Percentiles rank a stretch among this genome's conserved stretches.
Conservation (phyloP, 768 basidiomycete genomes). For the Lentinula lateritia region DNA sequence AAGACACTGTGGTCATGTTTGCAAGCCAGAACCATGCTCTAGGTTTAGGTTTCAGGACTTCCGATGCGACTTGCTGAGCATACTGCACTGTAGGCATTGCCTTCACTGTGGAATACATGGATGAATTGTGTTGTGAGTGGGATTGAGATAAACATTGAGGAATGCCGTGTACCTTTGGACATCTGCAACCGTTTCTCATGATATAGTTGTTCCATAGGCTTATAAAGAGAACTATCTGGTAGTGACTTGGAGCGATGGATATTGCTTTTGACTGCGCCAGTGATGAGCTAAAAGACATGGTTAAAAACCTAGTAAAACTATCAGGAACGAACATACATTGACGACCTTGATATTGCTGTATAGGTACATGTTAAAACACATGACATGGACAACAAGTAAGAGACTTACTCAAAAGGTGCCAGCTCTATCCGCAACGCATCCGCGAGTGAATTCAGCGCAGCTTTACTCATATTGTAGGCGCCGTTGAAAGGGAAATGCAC, state of each 20-base stretch:
- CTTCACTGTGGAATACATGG: conserved; percentile 5
- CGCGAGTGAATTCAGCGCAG: conserved; percentile 24
- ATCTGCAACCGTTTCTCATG: conserved; percentile 5
- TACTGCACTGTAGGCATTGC: conserved; percentile 13
- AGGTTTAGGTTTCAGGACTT: conserved; percentile 10
- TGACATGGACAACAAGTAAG: not conserved
- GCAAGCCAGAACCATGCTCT: conserved; percentile 17
- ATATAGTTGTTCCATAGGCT: conserved; percentile 14
- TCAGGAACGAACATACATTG: not conserved
- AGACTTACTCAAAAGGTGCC: conserved; percentile 23
- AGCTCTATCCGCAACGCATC: conserved; percentile 27
- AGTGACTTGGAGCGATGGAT: conserved; percentile 2
- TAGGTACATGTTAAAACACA: too few relatives aligned
- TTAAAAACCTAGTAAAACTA: not conserved
- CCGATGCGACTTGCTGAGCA: conserved; percentile 13
- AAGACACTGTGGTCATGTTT: conserved; percentile 8
- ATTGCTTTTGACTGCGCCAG: conserved; percentile 17
- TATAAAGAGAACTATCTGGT: conserved; percentile 14
- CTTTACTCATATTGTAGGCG: conserved; percentile 25
- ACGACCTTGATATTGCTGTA: not conserved
- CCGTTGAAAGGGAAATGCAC: conserved; percentile 23
- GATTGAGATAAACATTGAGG: not conserved
- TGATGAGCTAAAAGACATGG: conserved; percentile 9
- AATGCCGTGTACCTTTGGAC: conserved; percentile 9
- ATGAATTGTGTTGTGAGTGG: not conserved